These are phyloP conservation scores for Trametes villosa DNA, from an alignment of 768 basidiomycete genomes.

Conservation along the genomic window DNA sequence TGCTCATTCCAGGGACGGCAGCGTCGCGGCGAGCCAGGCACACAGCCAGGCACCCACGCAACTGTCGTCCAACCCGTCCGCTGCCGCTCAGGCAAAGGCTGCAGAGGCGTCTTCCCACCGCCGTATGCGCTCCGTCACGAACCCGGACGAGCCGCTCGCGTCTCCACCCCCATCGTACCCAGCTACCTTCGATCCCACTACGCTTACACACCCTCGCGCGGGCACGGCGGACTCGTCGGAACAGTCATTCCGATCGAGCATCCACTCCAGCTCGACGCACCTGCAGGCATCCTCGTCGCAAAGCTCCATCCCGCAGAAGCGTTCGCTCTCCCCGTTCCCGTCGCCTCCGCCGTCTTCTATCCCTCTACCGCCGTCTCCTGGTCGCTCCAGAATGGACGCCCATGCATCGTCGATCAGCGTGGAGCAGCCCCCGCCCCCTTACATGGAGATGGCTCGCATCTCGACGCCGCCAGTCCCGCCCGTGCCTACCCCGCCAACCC, in stretches of 20 bases:
- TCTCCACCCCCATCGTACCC: conserved; percentile 23
- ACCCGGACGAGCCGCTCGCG: conserved; percentile 21
- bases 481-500: background rate
- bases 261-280: conserved; percentile 1
- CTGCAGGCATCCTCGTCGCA: conserved; percentile 13
- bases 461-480: conserved; percentile 11
- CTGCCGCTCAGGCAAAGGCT: conserved; percentile 15
- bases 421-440: conserved; percentile 27
- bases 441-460: conserved; percentile 18
- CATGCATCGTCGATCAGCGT: conserved; percentile 22
- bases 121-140: conserved; percentile 21
- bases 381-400: conserved; percentile 22
- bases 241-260: conserved; percentile 11
- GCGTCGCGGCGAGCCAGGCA: conserved; percentile 2
- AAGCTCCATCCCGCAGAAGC: conserved; percentile 17
- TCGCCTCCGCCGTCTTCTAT: conserved; percentile 20
- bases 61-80: background rate
- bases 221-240: conserved; percentile 13
- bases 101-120: conserved; percentile 16
- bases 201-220: background rate
- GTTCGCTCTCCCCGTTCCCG: conserved; percentile 21
- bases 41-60: conserved; percentile 3
- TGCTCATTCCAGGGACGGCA: conserved; percentile 8
- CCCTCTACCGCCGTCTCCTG: conserved; percentile 11
- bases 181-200: conserved; percentile 9